Conservation (phyloP, 1,284 basidiomycete genomes). For the Papiliotrema flavescens region DNA sequence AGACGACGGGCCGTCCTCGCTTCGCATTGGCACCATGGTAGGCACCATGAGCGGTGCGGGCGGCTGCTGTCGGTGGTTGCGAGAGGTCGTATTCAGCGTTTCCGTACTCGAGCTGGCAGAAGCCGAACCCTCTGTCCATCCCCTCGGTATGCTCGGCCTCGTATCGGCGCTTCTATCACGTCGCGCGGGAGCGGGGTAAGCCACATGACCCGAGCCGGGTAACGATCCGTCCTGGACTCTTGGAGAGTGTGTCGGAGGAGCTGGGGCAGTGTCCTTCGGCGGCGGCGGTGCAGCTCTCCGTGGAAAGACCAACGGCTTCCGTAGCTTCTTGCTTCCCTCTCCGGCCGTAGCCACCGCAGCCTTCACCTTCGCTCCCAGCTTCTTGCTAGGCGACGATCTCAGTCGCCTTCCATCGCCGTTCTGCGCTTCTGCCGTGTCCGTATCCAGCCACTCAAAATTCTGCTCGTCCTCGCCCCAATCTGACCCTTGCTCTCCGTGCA, state of each 20-base stretch:
- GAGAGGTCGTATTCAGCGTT: background rate
- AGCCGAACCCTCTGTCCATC: constrained; percentile 4
- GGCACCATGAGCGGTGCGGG: constrained; percentile 7
- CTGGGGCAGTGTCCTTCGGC: constrained; percentile 4
- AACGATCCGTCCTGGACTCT: background rate
- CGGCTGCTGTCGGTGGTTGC: background rate
- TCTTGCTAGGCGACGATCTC: constrained; percentile 2
- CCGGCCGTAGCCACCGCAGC: constrained; percentile 1
- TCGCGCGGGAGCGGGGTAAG: background rate
- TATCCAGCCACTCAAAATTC: constrained; percentile 44
- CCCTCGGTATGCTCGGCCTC: background rate
- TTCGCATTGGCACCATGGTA: constrained; percentile 26
- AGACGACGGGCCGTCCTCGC: constrained; percentile 5
- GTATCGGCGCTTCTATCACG: too few species aligned
- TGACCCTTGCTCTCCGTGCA: constrained; percentile 44
- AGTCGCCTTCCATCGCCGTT: constrained; percentile 22
- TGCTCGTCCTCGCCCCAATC: constrained; percentile 48
- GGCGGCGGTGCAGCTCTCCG: constrained; percentile 19
- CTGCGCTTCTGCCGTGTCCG: constrained; percentile 20
- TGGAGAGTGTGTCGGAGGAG: background rate
- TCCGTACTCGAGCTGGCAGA: background rate
- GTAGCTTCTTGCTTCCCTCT: constrained; percentile 17
- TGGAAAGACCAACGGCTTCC: constrained; percentile 4
- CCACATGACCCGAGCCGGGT: background rate
- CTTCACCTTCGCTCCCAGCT: constrained; percentile 3